Base-by-base conservation (phyloP, 106 monocot species). In the Dendrobium officinale region DNA sequence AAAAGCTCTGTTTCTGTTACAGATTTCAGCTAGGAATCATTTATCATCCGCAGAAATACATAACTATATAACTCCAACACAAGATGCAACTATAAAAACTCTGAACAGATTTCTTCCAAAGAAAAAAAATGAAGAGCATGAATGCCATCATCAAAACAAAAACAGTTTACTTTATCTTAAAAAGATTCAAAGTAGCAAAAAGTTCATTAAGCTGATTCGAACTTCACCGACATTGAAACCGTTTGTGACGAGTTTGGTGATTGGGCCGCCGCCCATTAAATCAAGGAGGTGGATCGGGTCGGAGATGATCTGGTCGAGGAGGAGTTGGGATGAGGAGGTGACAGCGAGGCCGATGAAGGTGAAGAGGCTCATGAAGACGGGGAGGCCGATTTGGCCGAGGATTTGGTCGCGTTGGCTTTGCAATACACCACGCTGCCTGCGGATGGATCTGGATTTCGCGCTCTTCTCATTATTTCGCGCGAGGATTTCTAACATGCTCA, bases 311-410 rank as follows among this genome's bases (percentile, higher is more conserved):
- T 61, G 75, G 49, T 94, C 97, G 75, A 94, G 92, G 81, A 94
- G 92, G 33, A 75, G 74, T 78, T 94, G 90, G 11, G 97, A 94
- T 20, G 94, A 78, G 55, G 94, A 92, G 1, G 94, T 89, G 6
- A 98, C 85, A 0, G 97, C 97, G 19, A 98, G 79, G 9, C 97
- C 94, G 75, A 86, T 89, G 79, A 98, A 89, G 54, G 94, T 86
- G 90, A 98, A 98, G 17, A 87, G 26, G 26, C 89, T 91, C 97
- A 98, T 98, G 85, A 98, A 94, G 18, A 98, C 1, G 5, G 94
- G 97, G 0, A 98, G 89, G 7, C 94, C 94, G 42, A 77, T 54
- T 70, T 98, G 97, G 64, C 97, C 97, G 59, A 94, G 80, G 33
- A 94, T 80, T 72, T 98, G 97, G 79, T 91, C 92, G 77, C 77